phyloP scores from a whole-genome alignment of 805 yeast genomes.

The Ogataea ganodermae region DNA sequence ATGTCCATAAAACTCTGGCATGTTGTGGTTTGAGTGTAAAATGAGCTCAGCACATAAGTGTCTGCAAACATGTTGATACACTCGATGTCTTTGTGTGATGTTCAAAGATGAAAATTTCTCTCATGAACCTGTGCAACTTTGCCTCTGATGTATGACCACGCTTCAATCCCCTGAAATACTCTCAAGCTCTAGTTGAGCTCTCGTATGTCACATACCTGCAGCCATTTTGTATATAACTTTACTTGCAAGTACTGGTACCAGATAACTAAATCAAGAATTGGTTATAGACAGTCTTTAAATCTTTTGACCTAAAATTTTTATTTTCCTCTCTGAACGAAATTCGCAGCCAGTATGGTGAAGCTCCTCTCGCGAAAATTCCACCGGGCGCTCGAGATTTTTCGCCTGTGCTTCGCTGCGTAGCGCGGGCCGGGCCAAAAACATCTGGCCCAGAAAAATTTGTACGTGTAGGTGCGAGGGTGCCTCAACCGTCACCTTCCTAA shows the following conservation, averaged over 20 bases:
- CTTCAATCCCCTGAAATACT: not conserved
- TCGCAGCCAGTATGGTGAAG: slow-evolving; percentile 6
- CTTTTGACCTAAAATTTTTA: slow-evolving; percentile 7
- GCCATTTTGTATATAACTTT: slow-evolving; percentile 28
- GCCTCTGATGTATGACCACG: not conserved
- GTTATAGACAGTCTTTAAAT: not conserved
- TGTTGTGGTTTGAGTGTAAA: too few species aligned
- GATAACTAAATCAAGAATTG: slow-evolving; percentile 4
- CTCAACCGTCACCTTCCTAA: not conserved
- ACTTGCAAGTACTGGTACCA: slow-evolving; percentile 5
- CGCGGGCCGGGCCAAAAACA: not conserved
- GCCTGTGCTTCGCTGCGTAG: slow-evolving; percentile 1
- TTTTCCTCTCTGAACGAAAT: slow-evolving; percentile 1
- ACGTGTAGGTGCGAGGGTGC: slow-evolving; percentile 7
- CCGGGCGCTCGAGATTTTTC: not conserved
- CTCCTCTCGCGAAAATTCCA: slow-evolving; percentile 2
- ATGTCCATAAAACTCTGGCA: not conserved
- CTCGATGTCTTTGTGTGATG: not conserved
- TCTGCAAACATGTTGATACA: not conserved
- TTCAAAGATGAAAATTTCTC: not conserved
- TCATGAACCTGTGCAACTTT: not conserved
- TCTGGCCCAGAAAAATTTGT: not conserved
- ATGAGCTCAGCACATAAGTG: not conserved
- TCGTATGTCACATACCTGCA: slow-evolving; percentile 29
- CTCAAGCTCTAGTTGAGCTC: not conserved